phyloP scores from a whole-genome alignment of 2,329 filamentous ascomycete genomes.

The Arthrobotrys sphaeroides region DNA sequence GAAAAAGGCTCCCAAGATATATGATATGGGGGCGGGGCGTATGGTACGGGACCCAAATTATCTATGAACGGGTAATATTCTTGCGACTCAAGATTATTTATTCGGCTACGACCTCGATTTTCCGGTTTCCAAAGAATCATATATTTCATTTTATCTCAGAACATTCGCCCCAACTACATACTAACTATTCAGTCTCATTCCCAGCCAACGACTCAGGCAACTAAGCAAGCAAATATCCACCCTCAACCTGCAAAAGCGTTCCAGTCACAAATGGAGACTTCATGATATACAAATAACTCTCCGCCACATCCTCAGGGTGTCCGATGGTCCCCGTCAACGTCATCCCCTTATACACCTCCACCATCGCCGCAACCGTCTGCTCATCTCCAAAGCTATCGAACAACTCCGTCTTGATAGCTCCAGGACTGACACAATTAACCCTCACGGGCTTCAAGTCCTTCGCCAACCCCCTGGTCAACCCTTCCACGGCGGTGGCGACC shows the following conservation, averaged over 20 bases:
- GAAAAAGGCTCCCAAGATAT: no score
- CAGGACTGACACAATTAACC: constrained; percentile 71
- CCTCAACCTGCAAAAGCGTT: constrained; percentile 21
- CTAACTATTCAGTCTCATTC: background rate
- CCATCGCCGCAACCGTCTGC: constrained; percentile 55
- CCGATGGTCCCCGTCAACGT: constrained; percentile 26
- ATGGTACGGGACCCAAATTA: no score
- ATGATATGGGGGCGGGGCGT: no score
- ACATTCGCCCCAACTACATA: no score
- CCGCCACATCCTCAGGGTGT: constrained; percentile 28
- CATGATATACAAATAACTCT: constrained; percentile 41
- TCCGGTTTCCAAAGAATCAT: no score
- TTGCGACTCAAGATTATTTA: no score
- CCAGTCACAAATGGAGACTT: constrained; percentile 36
- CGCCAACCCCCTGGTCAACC: constrained; percentile 68
- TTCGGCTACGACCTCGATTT: no score
- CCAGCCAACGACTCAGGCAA: background rate
- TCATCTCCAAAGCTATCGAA: constrained; percentile 59
- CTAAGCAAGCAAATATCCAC: constrained; percentile 34
- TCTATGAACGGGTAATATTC: no score
- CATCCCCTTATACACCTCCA: constrained; percentile 49
- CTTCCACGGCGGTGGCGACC: constrained; percentile 66
- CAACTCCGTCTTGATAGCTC: constrained; percentile 65
- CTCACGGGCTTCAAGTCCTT: constrained; percentile 72
- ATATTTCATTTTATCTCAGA: no score